A percentile compares a stretch with the other conserved stretches of the same genome.
Evolutionary conservation across 352 stramenopile species (phyloP).

Genomic region (Phytophthora citrophthora): DNA sequence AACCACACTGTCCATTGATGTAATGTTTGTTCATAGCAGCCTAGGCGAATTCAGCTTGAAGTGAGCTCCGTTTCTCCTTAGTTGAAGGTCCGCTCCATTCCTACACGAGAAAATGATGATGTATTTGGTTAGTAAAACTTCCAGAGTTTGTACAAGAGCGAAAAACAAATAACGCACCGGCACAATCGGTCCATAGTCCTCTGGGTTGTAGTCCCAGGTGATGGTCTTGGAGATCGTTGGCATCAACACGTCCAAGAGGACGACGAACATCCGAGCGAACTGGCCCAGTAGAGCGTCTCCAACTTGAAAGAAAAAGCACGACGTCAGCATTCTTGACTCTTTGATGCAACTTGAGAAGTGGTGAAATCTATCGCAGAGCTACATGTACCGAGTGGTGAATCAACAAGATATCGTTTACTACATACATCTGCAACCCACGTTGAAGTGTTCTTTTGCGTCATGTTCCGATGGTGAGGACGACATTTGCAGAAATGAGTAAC

Average conservation of each 20-base stretch:
- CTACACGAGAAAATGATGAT: constrained; percentile 36
- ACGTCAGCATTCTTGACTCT: neutral
- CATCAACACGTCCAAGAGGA: neutral
- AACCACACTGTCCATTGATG: neutral
- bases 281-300: constrained; percentile 22
- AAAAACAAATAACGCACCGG: constrained; percentile 32
- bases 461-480: constrained; percentile 1
- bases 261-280: constrained; percentile 10
- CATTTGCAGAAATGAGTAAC: neutral
- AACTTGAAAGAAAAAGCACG: constrained; percentile 1
- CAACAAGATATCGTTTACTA: constrained; percentile 12
- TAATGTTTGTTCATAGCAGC: neutral
- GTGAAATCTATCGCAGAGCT: neutral
- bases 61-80: constrained; percentile 29
- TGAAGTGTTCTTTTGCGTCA: constrained; percentile 4
- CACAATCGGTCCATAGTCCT: constrained; percentile 28
- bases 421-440: neutral
- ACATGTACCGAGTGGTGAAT: neutral
- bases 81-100: constrained; percentile 65
- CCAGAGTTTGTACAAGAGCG: no score
- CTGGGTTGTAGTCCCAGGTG: constrained; percentile 23
- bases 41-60: constrained; percentile 16
- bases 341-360: constrained; percentile 10
- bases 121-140: no score
- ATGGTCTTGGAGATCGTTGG: constrained; percentile 20